Conservation (phyloP, 805 yeast genomes). For the Candida pini region DNA sequence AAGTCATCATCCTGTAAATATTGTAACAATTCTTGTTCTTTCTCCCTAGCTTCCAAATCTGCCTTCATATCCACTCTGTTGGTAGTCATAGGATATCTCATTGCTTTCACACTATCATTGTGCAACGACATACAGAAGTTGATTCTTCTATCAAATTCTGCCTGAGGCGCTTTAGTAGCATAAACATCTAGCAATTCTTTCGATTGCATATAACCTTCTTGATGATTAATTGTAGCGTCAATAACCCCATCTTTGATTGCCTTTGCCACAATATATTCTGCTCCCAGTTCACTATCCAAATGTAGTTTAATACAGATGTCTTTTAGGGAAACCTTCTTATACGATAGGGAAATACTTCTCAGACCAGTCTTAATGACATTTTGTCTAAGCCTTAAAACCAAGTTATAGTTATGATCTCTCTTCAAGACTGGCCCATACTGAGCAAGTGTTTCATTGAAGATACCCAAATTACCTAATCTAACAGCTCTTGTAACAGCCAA, state of each 20-base stretch:
- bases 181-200: constrained; percentile 82
- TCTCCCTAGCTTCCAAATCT: constrained; percentile 50
- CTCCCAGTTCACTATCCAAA: constrained; percentile 89
- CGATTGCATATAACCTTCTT: constrained; percentile 85
- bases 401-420: constrained; percentile 74
- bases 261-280: constrained; percentile 94
- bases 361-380: constrained; percentile 98
- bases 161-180: constrained; percentile 82
- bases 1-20: constrained; percentile 46
- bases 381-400: constrained; percentile 86
- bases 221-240: constrained; percentile 90
- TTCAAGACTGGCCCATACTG: constrained; percentile 58
- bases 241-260: constrained; percentile 96
- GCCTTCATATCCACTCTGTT: constrained; percentile 44
- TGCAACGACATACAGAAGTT: constrained; percentile 85
- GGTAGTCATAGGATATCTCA: constrained; percentile 78
- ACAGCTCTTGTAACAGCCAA: constrained; percentile 87
- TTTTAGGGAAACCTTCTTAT: constrained; percentile 82
- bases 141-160: constrained; percentile 87
- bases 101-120: constrained; percentile 87
- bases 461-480: constrained; percentile 79
- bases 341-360: constrained; percentile 84
- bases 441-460: constrained; percentile 66
- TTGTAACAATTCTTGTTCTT: constrained; percentile 39
- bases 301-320: constrained; percentile 92